phyloP scores from a whole-genome alignment of 2,329 filamentous ascomycete genomes.

The Arthrobotrys conoides region DNA sequence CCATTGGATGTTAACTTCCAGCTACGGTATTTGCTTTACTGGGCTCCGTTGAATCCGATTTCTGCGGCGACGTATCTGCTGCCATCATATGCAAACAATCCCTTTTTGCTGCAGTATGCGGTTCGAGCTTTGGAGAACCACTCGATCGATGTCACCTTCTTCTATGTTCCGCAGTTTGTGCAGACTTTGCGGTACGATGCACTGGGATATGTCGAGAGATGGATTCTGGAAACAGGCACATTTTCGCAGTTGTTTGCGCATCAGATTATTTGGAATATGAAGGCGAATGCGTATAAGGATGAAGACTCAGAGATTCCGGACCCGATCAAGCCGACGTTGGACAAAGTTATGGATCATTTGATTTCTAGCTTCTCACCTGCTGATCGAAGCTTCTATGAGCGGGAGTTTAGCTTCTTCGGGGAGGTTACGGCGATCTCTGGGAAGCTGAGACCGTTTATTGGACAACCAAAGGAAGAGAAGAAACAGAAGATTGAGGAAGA shows the following conservation, averaged over 20 bases:
- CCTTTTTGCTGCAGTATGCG: slow-evolving; percentile 94
- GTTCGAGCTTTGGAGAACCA: slow-evolving; percentile 95
- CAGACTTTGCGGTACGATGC: slow-evolving; percentile 93
- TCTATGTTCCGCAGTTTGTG: slow-evolving; percentile 98
- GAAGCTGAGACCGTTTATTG: slow-evolving; percentile 93
- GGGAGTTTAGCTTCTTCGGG: slow-evolving; percentile 97
- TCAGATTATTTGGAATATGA: slow-evolving; percentile 99
- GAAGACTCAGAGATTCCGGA: slow-evolving; percentile 92
- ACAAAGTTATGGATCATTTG: slow-evolving; percentile 88
- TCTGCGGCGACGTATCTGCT: slow-evolving; percentile 94
- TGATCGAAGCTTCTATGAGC: slow-evolving; percentile 89
- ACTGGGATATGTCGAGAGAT: slow-evolving; percentile 93
- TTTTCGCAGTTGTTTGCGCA: slow-evolving; percentile 99
- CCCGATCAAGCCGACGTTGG: slow-evolving; percentile 90
- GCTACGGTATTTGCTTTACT: slow-evolving; percentile 90
- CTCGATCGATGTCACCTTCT: slow-evolving; percentile 96
- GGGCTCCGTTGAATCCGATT: slow-evolving; percentile 91
- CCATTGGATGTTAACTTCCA: slow-evolving; percentile 86
- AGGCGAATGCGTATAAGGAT: slow-evolving; percentile 98
- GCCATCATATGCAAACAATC: slow-evolving; percentile 89
- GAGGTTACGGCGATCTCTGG: slow-evolving; percentile 96
- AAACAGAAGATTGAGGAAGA: slow-evolving; percentile 99
- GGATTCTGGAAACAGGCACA: slow-evolving; percentile 95
- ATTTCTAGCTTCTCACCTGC: slow-evolving; percentile 82
- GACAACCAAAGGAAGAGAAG: slow-evolving; percentile 93